Conservation (phyloP, 2,329 filamentous ascomycete genomes). For the Metarhizium humberi region DNA sequence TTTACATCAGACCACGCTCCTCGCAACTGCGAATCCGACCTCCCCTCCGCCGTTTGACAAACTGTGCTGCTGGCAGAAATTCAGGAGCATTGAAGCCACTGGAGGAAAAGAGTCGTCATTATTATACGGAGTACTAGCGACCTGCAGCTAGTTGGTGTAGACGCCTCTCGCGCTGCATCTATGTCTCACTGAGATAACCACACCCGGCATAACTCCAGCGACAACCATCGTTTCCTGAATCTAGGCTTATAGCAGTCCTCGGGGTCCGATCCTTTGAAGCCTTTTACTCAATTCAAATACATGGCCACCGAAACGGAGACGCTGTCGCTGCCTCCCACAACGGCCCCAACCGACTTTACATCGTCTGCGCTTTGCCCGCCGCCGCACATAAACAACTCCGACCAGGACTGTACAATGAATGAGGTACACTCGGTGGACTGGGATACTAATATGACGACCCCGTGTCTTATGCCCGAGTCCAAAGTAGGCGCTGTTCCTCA, state of each 20-base stretch:
- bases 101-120: no score
- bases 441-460: constrained; percentile 20
- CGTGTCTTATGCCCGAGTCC: constrained; percentile 2
- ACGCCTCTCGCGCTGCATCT: not conserved
- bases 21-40: not conserved
- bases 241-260: not conserved
- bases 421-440: constrained; percentile 15
- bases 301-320: constrained; percentile 25
- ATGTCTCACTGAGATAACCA: not conserved
- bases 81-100: no score
- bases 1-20: constrained; percentile 4
- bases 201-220: not conserved
- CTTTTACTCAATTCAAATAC: not conserved
- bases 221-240: not conserved
- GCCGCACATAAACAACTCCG: constrained; percentile 9
- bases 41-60: not conserved
- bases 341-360: constrained; percentile 20
- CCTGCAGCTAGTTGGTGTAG: not conserved
- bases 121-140: no score
- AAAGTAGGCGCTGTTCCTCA: not conserved
- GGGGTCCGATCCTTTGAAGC: not conserved
- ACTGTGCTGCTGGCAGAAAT: not conserved
- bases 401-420: constrained; percentile 8
- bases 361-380: constrained; percentile 15
- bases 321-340: constrained; percentile 21